These are phyloP conservation scores for Didymella exigua DNA, from an alignment of 2,329 filamentous ascomycete genomes.

Conservation along the genomic window DNA sequence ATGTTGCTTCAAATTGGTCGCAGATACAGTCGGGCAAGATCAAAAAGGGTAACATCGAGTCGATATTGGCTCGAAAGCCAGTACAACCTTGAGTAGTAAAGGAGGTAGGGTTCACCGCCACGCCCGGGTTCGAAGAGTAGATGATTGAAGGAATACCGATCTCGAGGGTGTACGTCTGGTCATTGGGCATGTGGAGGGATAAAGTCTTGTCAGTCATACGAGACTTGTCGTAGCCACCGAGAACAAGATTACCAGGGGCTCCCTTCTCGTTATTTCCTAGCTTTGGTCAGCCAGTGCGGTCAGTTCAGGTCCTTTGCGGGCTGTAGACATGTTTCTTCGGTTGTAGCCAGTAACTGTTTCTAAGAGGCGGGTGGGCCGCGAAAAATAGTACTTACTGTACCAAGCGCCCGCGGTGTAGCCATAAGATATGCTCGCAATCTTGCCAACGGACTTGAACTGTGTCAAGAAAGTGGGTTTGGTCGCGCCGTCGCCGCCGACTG, in stretches of 20 bases:
- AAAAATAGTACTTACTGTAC: conserved; percentile 38
- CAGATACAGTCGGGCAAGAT: conserved; percentile 44
- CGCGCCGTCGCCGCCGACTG: conserved; percentile 14
- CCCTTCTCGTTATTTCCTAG: conserved; percentile 37
- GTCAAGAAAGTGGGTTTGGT: conserved; percentile 29
- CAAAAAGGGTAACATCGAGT: conserved; percentile 48
- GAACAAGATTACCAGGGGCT: conserved; percentile 39
- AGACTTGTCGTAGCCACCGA: conserved; percentile 51
- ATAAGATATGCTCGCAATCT: conserved; percentile 35
- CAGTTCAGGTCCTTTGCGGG: too few relatives aligned
- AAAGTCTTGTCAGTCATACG: conserved; percentile 30
- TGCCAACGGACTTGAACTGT: conserved; percentile 17
- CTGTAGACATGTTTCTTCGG: too few relatives aligned
- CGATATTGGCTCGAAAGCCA: conserved; percentile 30
- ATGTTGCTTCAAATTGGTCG: conserved; percentile 43
- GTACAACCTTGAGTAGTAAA: not conserved
- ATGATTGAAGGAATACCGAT: conserved; percentile 34
- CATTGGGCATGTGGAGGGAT: conserved; percentile 19
- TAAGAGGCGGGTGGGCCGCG: too few relatives aligned
- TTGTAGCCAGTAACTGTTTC: too few relatives aligned
- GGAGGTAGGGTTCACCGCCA: not conserved
- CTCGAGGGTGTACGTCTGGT: not conserved
- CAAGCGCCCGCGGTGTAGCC: conserved; percentile 45
- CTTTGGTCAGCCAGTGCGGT: conserved; percentile 21
- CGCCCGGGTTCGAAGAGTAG: conserved; percentile 21